Evolutionary conservation across 2,329 filamentous ascomycete genomes (phyloP).

Genomic region (Davidsoniella eucalypti): DNA sequence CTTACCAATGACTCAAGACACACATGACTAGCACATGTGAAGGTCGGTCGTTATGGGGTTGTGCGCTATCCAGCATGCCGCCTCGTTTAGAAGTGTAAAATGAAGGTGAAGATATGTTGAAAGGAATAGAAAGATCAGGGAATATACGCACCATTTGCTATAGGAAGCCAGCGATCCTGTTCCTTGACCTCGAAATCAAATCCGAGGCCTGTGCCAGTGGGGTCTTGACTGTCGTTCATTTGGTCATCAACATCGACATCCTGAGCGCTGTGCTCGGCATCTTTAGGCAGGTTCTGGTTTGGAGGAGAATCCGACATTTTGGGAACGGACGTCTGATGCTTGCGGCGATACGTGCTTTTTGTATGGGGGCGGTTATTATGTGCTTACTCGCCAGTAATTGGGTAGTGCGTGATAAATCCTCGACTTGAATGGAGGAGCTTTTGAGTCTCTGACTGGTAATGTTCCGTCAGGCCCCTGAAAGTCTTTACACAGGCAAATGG

Average conservation of each 20-base stretch:
- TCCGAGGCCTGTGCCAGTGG: conserved; percentile 57
- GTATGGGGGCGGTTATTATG: no score
- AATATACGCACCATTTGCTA: conserved; percentile 91
- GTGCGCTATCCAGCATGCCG: no score
- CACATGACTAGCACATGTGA: no score
- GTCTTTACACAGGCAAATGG: no score
- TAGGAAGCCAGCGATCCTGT: conserved; percentile 97
- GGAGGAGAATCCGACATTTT: conserved; percentile 67
- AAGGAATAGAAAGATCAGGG: conserved; percentile 14
- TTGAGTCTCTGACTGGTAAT: no score
- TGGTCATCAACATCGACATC: conserved; percentile 72
- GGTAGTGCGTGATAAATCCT: no score
- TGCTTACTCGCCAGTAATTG: no score
- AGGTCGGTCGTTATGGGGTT: no score
- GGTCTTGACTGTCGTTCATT: conserved; percentile 76
- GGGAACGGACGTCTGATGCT: not conserved
- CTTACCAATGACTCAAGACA: no score
- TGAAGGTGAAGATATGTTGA: not conserved
- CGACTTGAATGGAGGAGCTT: no score
- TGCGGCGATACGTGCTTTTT: no score
- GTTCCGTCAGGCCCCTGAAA: no score
- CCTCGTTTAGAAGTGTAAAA: not conserved
- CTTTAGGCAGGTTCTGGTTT: conserved; percentile 63
- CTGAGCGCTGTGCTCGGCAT: conserved; percentile 84
- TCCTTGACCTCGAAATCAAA: conserved; percentile 99